Base-by-base conservation (phyloP, 805 yeast genomes). In the Torulaspora microellipsoides region DNA sequence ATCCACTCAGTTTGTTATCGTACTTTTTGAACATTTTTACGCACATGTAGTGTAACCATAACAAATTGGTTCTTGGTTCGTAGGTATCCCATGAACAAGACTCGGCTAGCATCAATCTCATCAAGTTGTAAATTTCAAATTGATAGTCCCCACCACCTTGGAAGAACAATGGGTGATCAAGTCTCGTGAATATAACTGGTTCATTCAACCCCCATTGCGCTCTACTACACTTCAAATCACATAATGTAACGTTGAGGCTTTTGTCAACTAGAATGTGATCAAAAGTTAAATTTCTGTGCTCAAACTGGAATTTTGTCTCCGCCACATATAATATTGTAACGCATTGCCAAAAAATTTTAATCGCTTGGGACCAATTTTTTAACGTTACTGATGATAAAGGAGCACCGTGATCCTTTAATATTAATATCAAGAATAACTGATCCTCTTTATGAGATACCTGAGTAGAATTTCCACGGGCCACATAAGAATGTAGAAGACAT, bases 221-320 rank as follows among this genome's bases (percentile, higher is more conserved):
- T 44, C 87, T 67, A 6, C 81, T 71, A 27, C 78, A 66, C 10
- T 82, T 74, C 51, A 75, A 76, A 52, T 82, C 86, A 46, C 81
- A 77, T 7, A 83, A 55, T 10, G 76, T 73, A 4, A 78, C 78
- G 44, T 67, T 68, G 12, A 62, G 60, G 7, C 54, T 46, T 11
- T 53, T 51, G 38, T 69, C 69, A 13, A 83, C 65, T 12, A 81
- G 65, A 41, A 83, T 67, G 54, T 83, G 83, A 10, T 82, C 81
- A 73, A 83, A 71, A 48, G 80, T 83, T 46, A 84, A 61, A 59
- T 83, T 86, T 36, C 91, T 69, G 54, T 84, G 91, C 61, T 83
- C 90, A 61, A 83, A 83, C 47, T 73, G 68, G 46, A 67, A 65
- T 30, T 64, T 56, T 12, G 66, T 59, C 59, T 84, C 89, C 1